Evolutionary conservation across 352 stramenopile species (phyloP).

Genomic region (Phytophthora citricola): DNA sequence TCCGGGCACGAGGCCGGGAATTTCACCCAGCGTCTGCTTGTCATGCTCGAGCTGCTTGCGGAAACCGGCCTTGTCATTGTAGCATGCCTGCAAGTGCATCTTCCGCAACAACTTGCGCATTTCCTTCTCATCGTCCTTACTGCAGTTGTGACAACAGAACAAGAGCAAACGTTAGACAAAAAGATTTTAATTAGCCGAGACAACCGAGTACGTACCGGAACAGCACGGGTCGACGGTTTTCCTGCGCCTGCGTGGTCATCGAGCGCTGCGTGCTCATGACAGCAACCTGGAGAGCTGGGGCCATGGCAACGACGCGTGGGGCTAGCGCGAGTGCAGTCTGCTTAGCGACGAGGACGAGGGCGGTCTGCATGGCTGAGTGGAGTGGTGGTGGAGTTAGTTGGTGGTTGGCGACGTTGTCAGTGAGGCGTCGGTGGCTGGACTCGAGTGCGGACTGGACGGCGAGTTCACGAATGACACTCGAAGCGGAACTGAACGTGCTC

Average conservation of each 20-base stretch:
- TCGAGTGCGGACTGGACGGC: slow-evolving; percentile 18
- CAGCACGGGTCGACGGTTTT: slow-evolving; percentile 33
- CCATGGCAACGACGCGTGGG: slow-evolving; percentile 24
- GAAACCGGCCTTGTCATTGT: slow-evolving; percentile 52
- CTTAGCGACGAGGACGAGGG: slow-evolving; percentile 34
- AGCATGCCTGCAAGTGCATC: slow-evolving; percentile 76
- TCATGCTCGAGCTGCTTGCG: slow-evolving; percentile 72
- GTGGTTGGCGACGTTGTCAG: background rate
- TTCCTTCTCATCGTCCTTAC: slow-evolving; percentile 86
- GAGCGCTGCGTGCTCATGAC: slow-evolving; percentile 30
- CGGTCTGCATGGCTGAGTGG: slow-evolving; percentile 28
- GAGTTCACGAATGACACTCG: slow-evolving; percentile 33
- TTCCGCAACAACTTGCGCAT: slow-evolving; percentile 85
- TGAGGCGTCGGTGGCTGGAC: slow-evolving; percentile 12
- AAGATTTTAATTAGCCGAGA: too few relatives aligned
- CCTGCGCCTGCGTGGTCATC: slow-evolving; percentile 32
- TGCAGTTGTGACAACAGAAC: slow-evolving; percentile 20
- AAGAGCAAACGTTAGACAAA: slow-evolving; percentile 11
- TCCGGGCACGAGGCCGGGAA: slow-evolving; percentile 59
- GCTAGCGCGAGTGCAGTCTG: slow-evolving; percentile 28
- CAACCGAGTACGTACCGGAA: slow-evolving; percentile 22
- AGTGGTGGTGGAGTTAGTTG: background rate
- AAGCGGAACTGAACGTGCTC: slow-evolving; percentile 12
- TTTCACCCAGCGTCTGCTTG: slow-evolving; percentile 67
- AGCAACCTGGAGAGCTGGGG: slow-evolving; percentile 31